These are phyloP conservation scores for Naganishia randhawae DNA, from an alignment of 768 basidiomycete genomes.

Conservation along the genomic window DNA sequence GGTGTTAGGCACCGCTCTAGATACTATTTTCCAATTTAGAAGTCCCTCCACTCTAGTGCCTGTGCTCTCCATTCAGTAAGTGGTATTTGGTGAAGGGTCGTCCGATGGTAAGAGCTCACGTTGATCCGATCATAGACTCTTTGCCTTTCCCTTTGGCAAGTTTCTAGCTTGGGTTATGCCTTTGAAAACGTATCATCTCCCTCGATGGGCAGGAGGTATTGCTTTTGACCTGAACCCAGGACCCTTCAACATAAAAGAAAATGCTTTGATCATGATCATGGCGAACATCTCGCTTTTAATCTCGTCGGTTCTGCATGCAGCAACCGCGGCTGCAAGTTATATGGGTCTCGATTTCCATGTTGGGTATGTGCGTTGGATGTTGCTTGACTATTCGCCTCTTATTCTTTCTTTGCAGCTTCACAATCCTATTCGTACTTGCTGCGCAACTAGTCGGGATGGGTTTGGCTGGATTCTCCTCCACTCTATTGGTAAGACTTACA, in stretches of 20 bases:
- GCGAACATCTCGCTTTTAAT: conserved; percentile 55
- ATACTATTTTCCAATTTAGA: conserved; percentile 93
- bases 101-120: conserved; percentile 44
- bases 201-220: conserved; percentile 57
- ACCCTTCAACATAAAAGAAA: conserved; percentile 98
- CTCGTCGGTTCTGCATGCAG: conserved; percentile 73
- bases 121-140: conserved; percentile 54
- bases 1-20: conserved; percentile 66
- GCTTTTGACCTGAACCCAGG: conserved; percentile 85
- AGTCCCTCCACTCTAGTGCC: conserved; percentile 78
- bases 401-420: conserved; percentile 55
- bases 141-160: conserved; percentile 88
- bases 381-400: background rate
- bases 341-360: conserved; percentile 66
- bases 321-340: conserved; percentile 73
- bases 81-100: conserved; percentile 36
- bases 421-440: conserved; percentile 70
- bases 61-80: conserved; percentile 69
- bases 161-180: conserved; percentile 76
- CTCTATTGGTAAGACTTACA: conserved; percentile 61
- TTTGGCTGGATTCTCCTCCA: conserved; percentile 78
- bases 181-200: conserved; percentile 61
- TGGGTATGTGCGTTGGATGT: conserved; percentile 53
- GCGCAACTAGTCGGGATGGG: conserved; percentile 93
- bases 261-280: conserved; percentile 89